Percentiles rank a stretch among this genome's conserved stretches.
Conservation (phyloP, 139 green algal genomes). For the Dunaliella sp. region DNA sequence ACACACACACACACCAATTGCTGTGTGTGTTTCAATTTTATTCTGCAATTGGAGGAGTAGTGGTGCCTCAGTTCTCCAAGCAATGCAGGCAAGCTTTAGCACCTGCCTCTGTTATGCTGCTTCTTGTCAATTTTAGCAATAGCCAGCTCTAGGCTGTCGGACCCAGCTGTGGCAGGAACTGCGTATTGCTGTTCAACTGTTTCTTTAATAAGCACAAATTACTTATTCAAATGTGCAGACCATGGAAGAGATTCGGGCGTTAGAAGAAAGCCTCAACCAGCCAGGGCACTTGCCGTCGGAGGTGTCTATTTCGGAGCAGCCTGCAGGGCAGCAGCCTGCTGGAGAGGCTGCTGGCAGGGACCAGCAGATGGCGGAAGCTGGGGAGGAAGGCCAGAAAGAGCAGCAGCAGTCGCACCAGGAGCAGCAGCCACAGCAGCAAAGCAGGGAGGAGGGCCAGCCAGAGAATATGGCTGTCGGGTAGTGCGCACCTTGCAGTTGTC, state of each 20-base stretch:
- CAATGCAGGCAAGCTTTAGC: too few relatives aligned
- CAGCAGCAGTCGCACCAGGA: neutral
- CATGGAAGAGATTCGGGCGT: constrained; percentile 81
- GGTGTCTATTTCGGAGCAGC: constrained; percentile 19
- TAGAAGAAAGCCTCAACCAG: constrained; percentile 79
- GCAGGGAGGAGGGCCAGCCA: neutral
- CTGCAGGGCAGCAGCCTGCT: constrained; percentile 1
- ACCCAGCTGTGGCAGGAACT: too few relatives aligned
- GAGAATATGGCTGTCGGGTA: neutral
- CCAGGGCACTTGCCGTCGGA: constrained; percentile 70
- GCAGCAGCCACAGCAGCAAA: constrained; percentile 1
- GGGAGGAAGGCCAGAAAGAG: neutral
- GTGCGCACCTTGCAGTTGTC: neutral
- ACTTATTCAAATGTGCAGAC: too few relatives aligned
- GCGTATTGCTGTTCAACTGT: too few relatives aligned
- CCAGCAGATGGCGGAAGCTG: neutral
- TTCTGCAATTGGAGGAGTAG: too few relatives aligned
- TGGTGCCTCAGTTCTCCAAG: too few relatives aligned
- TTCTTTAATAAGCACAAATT: too few relatives aligned
- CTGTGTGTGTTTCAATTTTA: too few relatives aligned
- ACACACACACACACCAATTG: too few relatives aligned
- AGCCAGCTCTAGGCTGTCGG: too few relatives aligned
- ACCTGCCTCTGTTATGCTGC: too few relatives aligned
- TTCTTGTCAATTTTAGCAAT: too few relatives aligned
- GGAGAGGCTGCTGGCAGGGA: neutral